These are phyloP conservation scores for Arachnomyces sp. DNA, from an alignment of 2,329 filamentous ascomycete species.

Conservation along the genomic window DNA sequence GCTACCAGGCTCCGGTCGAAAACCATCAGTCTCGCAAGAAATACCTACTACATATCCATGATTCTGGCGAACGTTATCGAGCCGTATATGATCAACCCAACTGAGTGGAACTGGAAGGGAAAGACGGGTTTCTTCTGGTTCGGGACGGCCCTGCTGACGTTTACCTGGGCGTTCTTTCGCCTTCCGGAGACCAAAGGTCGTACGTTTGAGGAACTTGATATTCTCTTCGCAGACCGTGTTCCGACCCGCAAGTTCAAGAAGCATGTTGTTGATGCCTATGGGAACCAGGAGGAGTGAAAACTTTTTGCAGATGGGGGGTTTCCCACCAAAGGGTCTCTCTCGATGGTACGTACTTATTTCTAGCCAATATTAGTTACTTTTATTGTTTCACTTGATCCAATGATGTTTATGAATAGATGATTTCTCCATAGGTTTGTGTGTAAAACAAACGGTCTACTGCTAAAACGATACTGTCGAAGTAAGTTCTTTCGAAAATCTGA, in stretches of 20 bases:
- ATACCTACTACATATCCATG: slow-evolving; percentile 18
- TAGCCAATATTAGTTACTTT: too few species aligned
- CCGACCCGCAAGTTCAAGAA: slow-evolving; percentile 18
- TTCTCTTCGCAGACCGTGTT: slow-evolving; percentile 21
- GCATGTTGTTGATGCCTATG: too few species aligned
- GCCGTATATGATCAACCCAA: slow-evolving; percentile 28
- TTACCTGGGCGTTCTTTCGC: slow-evolving; percentile 25
- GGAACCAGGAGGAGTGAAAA: too few species aligned
- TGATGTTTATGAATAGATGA: too few species aligned
- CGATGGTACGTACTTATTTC: too few species aligned
- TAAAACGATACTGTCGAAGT: too few species aligned
- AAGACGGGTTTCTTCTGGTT: slow-evolving; percentile 27
- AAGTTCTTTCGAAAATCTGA: too few species aligned
- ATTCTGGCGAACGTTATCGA: slow-evolving; percentile 27
- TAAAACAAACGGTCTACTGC: too few species aligned
- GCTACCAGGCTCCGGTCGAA: slow-evolving; percentile 47
- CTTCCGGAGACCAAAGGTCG: slow-evolving; percentile 25
- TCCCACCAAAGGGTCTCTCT: too few species aligned
- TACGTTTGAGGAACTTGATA: slow-evolving; percentile 25
- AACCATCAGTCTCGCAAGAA: slow-evolving; percentile 34
- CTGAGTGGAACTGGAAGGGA: slow-evolving; percentile 22
- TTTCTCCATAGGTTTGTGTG: too few species aligned
- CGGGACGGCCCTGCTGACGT: slow-evolving; percentile 16
- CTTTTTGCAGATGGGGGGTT: too few species aligned
- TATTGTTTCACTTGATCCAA: too few species aligned